Base-by-base conservation (phyloP, 2,329 filamentous ascomycete species). In the Aspergillus pseudoglaucus region DNA sequence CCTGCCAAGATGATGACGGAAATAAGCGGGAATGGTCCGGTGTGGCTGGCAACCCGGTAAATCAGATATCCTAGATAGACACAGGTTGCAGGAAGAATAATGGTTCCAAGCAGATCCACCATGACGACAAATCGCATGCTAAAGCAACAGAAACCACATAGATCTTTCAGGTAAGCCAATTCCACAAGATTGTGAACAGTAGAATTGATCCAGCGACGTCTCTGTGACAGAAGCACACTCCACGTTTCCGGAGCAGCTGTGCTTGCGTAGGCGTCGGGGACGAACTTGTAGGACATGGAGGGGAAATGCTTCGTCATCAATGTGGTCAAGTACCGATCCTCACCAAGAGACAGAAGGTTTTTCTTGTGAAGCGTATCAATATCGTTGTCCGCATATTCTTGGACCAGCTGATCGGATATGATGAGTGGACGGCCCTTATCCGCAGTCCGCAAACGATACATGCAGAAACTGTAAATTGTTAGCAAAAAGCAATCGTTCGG, bases 301-400 rank as follows among this genome's bases (percentile, higher is more conserved):
- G 93, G 91, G 78, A 97, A 97, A 72, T 97, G 83, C 74, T 95
- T 97, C 51, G 88, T 95, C 93, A 98, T 97, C 49, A 98, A 76
- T 0, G 93, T 98, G 2, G 93, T 98, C 51, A 98, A 78, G 68
- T 88, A 97, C 74, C 91, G 89, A 86, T 97, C 91, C 71, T 97
- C 91, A 72, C 91, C 91, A 9, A 97, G 84, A 43, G 91, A 88
- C 50, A 97, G 71, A 45, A 97, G 76, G 64, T 97, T 97, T 81
- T 97, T 85, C 75, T 88, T 88, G 70, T 98, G 93, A 32, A 98
- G 77, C 0, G 93, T 98, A 65, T 98, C 93, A 42, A 97, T 87
- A 52, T 89, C 79, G 66, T 87, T 90, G 59, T 95, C 84, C 54
- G 85, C 83, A 71, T 98, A 98, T 47, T 97, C 93, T 35, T 79